A percentile compares a stretch with the other conserved stretches of the same genome.
These are phyloP conservation scores for Ogataea pini DNA, from an alignment of 805 yeast species.

Conservation along the genomic window DNA sequence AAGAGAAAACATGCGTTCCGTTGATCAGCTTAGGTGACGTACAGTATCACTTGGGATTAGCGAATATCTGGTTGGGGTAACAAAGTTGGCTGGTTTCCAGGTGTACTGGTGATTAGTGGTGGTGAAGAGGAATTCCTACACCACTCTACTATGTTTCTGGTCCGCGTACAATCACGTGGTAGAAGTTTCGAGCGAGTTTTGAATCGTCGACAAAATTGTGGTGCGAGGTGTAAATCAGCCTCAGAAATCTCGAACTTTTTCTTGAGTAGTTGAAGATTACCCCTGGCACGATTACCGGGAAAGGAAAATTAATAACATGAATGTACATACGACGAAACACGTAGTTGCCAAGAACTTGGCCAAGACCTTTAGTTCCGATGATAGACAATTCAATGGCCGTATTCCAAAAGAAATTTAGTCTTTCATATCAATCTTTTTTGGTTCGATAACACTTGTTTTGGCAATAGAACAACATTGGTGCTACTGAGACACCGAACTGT, in stretches of 20 bases:
- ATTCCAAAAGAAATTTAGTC: not conserved
- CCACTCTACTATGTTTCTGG: too few species aligned
- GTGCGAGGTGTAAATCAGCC: conserved; percentile 1
- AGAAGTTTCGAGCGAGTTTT: too few species aligned
- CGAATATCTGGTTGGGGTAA: not conserved
- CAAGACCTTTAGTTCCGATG: not conserved
- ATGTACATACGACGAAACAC: not conserved
- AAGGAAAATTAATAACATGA: not conserved
- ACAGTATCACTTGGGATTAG: not conserved
- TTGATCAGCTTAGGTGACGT: not conserved
- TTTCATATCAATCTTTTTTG: not conserved
- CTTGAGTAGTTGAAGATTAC: not conserved
- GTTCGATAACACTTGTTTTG: not conserved
- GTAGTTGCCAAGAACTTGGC: not conserved
- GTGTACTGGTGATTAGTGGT: too few species aligned
- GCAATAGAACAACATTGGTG: not conserved
- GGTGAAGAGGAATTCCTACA: too few species aligned
- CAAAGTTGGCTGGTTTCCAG: conserved; percentile 8
- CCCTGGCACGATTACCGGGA: not conserved
- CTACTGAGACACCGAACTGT: not conserved
- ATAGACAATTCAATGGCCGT: not conserved
- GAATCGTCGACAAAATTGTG: not conserved
- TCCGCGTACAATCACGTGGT: too few species aligned
- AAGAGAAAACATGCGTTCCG: conserved; percentile 1
- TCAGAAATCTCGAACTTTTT: not conserved